Conservation (phyloP, 768 basidiomycete species). For the Podaxis sp. region DNA sequence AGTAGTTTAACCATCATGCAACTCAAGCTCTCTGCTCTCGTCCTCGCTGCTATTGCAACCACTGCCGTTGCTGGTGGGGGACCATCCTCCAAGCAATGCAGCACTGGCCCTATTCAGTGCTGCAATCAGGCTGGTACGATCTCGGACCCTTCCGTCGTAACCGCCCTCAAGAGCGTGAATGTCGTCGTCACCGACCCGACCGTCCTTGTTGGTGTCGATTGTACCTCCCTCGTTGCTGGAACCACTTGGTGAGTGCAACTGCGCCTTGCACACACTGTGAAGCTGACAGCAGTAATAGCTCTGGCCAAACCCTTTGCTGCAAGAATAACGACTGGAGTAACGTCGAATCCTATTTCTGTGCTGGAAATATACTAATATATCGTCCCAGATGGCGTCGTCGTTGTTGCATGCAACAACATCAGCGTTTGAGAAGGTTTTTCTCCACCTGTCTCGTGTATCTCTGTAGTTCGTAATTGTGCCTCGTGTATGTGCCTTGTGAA, state of each 20-base stretch:
- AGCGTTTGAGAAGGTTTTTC: not conserved
- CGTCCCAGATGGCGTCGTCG: not conserved
- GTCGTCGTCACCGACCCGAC: slow-evolving; percentile 22
- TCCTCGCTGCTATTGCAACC: not conserved
- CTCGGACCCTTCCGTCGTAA: not conserved
- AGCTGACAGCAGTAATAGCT: not conserved
- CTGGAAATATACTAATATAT: not conserved
- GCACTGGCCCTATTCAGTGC: slow-evolving; percentile 6
- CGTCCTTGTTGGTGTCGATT: slow-evolving; percentile 27
- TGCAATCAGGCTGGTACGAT: not conserved
- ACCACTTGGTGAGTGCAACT: not conserved
- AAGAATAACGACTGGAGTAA: not conserved
- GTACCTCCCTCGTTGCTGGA: slow-evolving; percentile 24
- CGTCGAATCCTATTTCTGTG: not conserved
- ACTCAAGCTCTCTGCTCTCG: not conserved
- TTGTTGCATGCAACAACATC: not conserved
- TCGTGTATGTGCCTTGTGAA: too few relatives aligned
- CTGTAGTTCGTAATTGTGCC: too few relatives aligned
- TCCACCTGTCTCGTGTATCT: too few relatives aligned
- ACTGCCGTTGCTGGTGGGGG: not conserved
- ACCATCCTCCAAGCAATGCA: not conserved
- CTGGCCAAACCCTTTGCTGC: slow-evolving; percentile 1
- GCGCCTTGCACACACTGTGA: not conserved
- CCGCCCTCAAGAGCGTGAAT: not conserved
- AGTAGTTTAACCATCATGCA: slow-evolving; percentile 2